Evolutionary conservation across 2,329 filamentous ascomycete species (phyloP).

Genomic region (Tolypocladium paradoxum): DNA sequence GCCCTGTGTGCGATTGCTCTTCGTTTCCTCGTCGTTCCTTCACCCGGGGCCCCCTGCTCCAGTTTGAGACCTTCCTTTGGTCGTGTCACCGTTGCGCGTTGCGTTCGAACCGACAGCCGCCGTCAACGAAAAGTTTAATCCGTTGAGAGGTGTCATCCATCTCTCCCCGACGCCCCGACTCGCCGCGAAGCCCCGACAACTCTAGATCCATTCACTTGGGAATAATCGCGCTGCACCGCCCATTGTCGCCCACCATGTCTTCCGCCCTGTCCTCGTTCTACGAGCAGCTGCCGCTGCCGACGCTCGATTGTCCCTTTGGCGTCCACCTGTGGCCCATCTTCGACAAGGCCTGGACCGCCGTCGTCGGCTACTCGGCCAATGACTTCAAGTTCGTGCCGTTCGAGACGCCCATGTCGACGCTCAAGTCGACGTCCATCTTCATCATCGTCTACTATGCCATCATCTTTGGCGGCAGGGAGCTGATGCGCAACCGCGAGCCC

Average conservation of each 20-base stretch:
- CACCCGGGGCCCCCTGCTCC: not conserved
- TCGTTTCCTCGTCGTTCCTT: conserved; percentile 2
- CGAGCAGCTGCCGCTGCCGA: conserved; percentile 56
- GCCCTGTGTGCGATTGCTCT: conserved; percentile 9
- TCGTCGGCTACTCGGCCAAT: conserved; percentile 71
- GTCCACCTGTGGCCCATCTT: conserved; percentile 90
- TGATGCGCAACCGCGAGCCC: conserved; percentile 79
- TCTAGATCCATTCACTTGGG: not conserved
- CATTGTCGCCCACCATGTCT: conserved; percentile 20
- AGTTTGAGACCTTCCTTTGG: not conserved
- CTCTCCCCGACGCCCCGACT: too few relatives aligned
- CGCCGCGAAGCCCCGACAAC: not conserved
- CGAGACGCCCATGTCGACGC: conserved; percentile 79
- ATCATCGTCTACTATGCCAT: conserved; percentile 84
- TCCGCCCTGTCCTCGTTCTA: conserved; percentile 32
- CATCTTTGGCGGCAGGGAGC: conserved; percentile 84
- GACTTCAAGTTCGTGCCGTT: conserved; percentile 78
- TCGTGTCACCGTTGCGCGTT: conserved; percentile 1
- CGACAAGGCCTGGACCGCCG: conserved; percentile 68
- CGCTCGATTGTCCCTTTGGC: conserved; percentile 86
- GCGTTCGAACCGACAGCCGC: not conserved
- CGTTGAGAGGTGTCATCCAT: not conserved
- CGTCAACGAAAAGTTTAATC: not conserved
- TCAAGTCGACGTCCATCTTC: conserved; percentile 70
- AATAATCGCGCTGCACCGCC: not conserved